These are phyloP conservation scores for Kwoniella shandongensis DNA, from an alignment of 768 basidiomycete genomes.

Conservation along the genomic window DNA sequence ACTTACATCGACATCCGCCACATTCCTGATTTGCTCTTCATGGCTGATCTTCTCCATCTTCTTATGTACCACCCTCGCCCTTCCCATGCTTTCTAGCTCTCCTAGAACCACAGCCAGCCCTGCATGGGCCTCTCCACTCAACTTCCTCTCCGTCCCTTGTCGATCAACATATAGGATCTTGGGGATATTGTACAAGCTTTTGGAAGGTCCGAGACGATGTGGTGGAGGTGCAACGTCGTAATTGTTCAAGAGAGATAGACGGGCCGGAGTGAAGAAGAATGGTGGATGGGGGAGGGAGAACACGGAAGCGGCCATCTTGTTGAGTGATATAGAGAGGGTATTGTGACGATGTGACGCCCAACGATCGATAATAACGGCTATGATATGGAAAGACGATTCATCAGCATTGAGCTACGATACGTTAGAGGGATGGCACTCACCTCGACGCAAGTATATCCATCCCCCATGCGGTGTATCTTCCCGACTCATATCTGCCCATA, in stretches of 20 bases:
- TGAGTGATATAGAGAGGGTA: constrained; percentile 14
- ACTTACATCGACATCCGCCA: constrained; percentile 32
- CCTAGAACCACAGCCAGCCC: constrained; percentile 57
- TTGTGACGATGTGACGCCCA: constrained; percentile 28
- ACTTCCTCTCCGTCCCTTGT: constrained; percentile 60
- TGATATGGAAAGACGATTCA: background rate
- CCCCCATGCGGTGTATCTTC: constrained; percentile 5
- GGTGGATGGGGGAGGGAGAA: constrained; percentile 23
- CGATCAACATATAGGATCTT: constrained; percentile 70
- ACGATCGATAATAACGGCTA: constrained; percentile 31
- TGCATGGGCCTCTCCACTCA: constrained; percentile 58
- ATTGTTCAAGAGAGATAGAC: constrained; percentile 3
- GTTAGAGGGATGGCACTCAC: constrained; percentile 6
- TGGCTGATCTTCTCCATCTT: constrained; percentile 30
- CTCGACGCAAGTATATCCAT: constrained; percentile 28
- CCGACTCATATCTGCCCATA: constrained; percentile 17
- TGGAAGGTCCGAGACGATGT: constrained; percentile 5
- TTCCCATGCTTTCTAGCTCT: constrained; percentile 61
- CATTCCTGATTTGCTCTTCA: constrained; percentile 32
- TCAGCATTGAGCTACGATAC: background rate
- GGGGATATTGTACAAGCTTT: constrained; percentile 5
- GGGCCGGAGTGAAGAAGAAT: constrained; percentile 16
- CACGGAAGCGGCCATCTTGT: constrained; percentile 33
- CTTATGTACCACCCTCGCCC: constrained; percentile 14
- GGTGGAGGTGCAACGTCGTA: constrained; percentile 3